Conservation (phyloP, 2,329 filamentous ascomycete genomes). For the Venturia nashicola region DNA sequence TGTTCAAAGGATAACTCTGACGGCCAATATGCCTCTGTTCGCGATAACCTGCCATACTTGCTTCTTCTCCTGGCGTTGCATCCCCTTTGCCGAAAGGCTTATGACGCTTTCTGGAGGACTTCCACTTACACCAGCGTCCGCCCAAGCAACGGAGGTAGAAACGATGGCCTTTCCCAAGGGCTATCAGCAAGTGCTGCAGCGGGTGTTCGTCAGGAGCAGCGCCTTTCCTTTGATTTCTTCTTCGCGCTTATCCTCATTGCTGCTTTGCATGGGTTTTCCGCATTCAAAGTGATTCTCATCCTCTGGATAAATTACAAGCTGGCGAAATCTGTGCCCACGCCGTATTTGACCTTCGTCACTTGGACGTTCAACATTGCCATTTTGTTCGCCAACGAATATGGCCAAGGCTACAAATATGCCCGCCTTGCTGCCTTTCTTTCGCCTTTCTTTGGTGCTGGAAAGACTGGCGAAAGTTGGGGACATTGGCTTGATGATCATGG, state of each 20-base stretch:
- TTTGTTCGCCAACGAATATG: constrained; percentile 83
- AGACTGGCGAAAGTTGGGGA: constrained; percentile 46
- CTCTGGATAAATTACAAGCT: constrained; percentile 72
- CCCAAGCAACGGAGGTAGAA: constrained; percentile 16
- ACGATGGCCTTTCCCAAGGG: constrained; percentile 25
- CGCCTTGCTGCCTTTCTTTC: constrained; percentile 45
- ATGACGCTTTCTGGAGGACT: constrained; percentile 43
- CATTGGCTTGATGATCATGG: constrained; percentile 65
- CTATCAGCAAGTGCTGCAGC: constrained; percentile 35
- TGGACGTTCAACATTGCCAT: constrained; percentile 84
- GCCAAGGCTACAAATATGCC: constrained; percentile 61
- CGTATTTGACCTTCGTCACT: constrained; percentile 60
- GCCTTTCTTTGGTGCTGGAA: constrained; percentile 27
- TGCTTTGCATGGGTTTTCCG: constrained; percentile 74
- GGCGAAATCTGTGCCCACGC: constrained; percentile 56
- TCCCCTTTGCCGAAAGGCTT: constrained; percentile 62
- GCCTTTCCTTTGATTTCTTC: constrained; percentile 67
- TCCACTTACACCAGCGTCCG: constrained; percentile 32
- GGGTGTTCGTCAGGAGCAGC: constrained; percentile 45
- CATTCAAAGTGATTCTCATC: constrained; percentile 69
- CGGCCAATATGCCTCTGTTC: constrained; percentile 73
- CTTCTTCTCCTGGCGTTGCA: constrained; percentile 62
- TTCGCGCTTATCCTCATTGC: constrained; percentile 73
- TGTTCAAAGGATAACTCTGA: constrained; percentile 68
- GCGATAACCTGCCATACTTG: constrained; percentile 76